These are phyloP conservation scores for Saturnispora gosingensis DNA, from an alignment of 805 yeast species.

Conservation along the genomic window DNA sequence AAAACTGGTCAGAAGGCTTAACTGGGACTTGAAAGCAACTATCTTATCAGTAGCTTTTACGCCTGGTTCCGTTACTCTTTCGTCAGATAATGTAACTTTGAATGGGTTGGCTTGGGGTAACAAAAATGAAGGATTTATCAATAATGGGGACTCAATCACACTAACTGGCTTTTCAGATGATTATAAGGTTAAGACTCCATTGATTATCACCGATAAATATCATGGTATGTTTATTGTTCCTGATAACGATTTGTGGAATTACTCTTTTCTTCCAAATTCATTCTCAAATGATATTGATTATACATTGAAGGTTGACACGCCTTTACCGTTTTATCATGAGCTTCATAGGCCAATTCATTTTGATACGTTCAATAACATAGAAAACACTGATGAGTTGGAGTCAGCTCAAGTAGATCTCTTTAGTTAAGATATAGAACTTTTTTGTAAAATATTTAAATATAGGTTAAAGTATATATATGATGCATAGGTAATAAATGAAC, in stretches of 20 bases:
- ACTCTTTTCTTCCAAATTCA: slow-evolving; percentile 76
- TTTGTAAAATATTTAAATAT: slow-evolving; percentile 1
- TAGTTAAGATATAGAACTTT: neutral
- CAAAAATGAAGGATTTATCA: slow-evolving; percentile 38
- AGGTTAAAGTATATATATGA: neutral
- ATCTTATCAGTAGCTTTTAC: slow-evolving; percentile 62
- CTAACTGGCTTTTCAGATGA: slow-evolving; percentile 60
- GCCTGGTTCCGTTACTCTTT: slow-evolving; percentile 75
- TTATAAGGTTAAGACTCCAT: slow-evolving; percentile 55
- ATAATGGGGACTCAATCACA: slow-evolving; percentile 45
- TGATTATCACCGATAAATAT: slow-evolving; percentile 64
- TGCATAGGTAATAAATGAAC: neutral
- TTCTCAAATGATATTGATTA: slow-evolving; percentile 59
- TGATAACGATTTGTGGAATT: slow-evolving; percentile 79
- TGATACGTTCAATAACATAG: slow-evolving; percentile 59
- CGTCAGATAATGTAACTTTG: slow-evolving; percentile 51
- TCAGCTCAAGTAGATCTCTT: slow-evolving; percentile 12
- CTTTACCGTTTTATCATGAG: slow-evolving; percentile 76
- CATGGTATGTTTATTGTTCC: slow-evolving; percentile 86
- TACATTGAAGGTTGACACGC: slow-evolving; percentile 65
- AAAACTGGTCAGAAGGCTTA: slow-evolving; percentile 27
- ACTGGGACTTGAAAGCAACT: slow-evolving; percentile 38
- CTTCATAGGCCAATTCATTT: slow-evolving; percentile 86
- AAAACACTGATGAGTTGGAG: slow-evolving; percentile 27
- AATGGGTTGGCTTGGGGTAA: slow-evolving; percentile 78